These are phyloP conservation scores for Plantago major DNA, from an alignment of 257 asterid genomes.

Conservation along the genomic window DNA sequence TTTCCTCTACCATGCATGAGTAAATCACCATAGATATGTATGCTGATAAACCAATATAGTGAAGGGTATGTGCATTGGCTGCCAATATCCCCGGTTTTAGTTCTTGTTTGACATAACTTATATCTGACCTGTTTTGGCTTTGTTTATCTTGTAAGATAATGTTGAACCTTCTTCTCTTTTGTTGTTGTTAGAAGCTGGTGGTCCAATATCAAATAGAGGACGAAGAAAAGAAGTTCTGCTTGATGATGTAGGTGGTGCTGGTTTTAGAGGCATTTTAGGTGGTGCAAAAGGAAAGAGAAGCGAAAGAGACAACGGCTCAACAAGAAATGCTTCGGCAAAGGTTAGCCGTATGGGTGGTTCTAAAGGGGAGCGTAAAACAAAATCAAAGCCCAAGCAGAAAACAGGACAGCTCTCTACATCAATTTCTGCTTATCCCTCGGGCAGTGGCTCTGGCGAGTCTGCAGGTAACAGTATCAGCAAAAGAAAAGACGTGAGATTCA, in stretches of 20 bases:
- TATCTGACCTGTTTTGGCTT: conserved; percentile 8
- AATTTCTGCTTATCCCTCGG: conserved; percentile 39
- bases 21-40: too few relatives aligned
- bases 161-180: conserved; percentile 37
- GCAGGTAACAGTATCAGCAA: conserved; percentile 31
- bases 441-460: conserved; percentile 44
- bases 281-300: conserved; percentile 90
- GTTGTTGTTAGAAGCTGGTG: conserved; percentile 31
- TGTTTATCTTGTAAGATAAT: conserved; percentile 1
- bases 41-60: too few relatives aligned
- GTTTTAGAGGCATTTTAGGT: conserved; percentile 52
- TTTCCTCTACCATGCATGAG: too few relatives aligned
- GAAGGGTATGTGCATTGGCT: too few relatives aligned
- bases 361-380: conserved; percentile 81
- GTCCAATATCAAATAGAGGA: conserved; percentile 70
- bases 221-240: conserved; percentile 79
- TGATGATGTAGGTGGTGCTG: conserved; percentile 68
- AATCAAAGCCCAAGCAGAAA: conserved; percentile 76
- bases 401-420: conserved; percentile 85
- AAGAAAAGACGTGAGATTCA: conserved; percentile 51
- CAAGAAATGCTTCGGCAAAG: conserved; percentile 36
- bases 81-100: neutral
- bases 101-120: neutral
- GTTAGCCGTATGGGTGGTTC: conserved; percentile 61
- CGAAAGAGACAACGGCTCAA: conserved; percentile 44